Evolutionary conservation across 345 rosid species (phyloP).

Genomic region (Chamaenerion angustifolium): DNA sequence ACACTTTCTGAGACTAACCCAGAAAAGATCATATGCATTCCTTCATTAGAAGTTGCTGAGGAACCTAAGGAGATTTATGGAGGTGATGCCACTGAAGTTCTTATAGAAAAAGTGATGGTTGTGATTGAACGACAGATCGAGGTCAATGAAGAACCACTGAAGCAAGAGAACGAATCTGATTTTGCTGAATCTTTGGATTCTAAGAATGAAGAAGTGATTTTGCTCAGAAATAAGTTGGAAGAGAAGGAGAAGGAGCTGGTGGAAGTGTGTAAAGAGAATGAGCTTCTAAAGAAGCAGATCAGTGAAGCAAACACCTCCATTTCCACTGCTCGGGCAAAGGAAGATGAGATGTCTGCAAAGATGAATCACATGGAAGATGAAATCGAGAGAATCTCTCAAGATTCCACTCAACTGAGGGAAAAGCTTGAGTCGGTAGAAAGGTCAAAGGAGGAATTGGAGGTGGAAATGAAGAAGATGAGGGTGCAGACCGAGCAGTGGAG

Average conservation of each 20-base stretch:
- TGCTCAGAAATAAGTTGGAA: conserved; percentile 38
- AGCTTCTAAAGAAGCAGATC: conserved; percentile 42
- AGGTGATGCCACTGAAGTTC: conserved; percentile 69
- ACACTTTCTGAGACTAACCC: neutral
- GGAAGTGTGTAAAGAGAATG: conserved; percentile 30
- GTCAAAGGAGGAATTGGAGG: conserved; percentile 45
- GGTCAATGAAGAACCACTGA: conserved; percentile 17
- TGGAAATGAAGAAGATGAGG: conserved; percentile 70
- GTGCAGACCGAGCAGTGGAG: conserved; percentile 95
- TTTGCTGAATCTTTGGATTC: conserved; percentile 18
- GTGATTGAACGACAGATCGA: conserved; percentile 13
- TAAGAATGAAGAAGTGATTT: conserved; percentile 42
- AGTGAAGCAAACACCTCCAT: conserved; percentile 23
- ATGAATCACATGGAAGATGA: conserved; percentile 39
- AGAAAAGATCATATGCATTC: conserved; percentile 10
- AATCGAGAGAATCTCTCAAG: conserved; percentile 43
- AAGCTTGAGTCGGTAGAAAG: conserved; percentile 41
- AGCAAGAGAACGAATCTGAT: conserved; percentile 16
- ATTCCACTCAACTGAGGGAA: conserved; percentile 25
- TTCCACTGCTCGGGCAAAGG: conserved; percentile 28
- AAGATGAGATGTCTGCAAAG: conserved; percentile 32
- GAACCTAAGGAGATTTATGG: conserved; percentile 20
- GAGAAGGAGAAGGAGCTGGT: conserved; percentile 48
- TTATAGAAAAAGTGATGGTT: conserved; percentile 24
- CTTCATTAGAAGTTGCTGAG: conserved; percentile 14